Percentiles rank a stretch among this genome's conserved stretches.
phyloP scores from a whole-genome alignment of 2,329 filamentous ascomycete species.

The Penicillium rolfsii region DNA sequence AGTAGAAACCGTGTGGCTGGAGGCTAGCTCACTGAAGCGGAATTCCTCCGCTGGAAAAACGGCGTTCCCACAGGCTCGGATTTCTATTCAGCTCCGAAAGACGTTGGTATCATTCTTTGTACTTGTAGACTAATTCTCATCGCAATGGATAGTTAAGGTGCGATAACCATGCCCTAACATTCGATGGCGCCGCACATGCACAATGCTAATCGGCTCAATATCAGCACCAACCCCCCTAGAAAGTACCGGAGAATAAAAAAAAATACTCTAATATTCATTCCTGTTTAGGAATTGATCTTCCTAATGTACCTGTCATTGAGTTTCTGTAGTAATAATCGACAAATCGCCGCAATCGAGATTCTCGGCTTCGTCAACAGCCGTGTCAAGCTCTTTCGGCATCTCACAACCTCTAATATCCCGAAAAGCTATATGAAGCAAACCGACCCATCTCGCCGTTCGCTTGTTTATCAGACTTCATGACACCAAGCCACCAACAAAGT shows the following conservation, averaged over 20 bases:
- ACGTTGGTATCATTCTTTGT: background rate
- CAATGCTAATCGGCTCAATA: background rate
- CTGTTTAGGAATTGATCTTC: background rate
- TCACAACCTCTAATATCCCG: background rate
- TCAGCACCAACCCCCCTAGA: background rate
- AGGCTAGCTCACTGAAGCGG: constrained; percentile 1
- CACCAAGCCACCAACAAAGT: background rate
- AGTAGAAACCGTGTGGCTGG: background rate
- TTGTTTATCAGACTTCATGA: background rate
- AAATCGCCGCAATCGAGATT: background rate
- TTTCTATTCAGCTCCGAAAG: background rate
- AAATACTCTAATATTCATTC: background rate
- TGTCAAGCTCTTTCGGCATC: background rate
- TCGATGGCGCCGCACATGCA: background rate
- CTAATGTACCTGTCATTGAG: background rate
- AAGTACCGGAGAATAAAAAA: background rate
- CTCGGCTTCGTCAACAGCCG: background rate
- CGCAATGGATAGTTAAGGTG: background rate
- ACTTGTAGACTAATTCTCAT: background rate
- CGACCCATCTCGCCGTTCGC: background rate
- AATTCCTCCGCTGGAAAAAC: constrained; percentile 9
- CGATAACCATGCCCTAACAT: background rate
- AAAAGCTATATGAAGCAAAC: background rate
- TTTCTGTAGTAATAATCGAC: background rate
- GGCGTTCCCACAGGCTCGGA: background rate